Base-by-base conservation (phyloP, 768 basidiomycete species). In the Boletus pseudo-olivaceus region DNA sequence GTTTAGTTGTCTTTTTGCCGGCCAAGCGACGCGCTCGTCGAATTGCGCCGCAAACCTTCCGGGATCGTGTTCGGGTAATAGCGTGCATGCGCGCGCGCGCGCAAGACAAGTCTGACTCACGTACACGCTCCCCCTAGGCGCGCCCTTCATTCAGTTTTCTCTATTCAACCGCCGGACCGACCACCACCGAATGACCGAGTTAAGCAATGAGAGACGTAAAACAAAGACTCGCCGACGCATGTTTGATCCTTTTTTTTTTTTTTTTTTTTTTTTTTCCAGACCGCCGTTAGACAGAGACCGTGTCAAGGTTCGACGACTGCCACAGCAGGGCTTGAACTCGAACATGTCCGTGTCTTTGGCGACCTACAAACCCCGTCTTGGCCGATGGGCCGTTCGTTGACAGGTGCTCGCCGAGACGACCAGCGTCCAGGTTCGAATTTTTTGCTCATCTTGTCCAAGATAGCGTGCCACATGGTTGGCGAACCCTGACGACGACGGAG, bases 221-320 rank as follows among this genome's bases (percentile, higher is more conserved):
- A 51, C 50, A 49, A 54, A 50, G 58, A 48, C 62, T 34, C 62
- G 33, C 65, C 62, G 61, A 61, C 58, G 52, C 64, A 53, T 66
- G 63, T 54, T 20, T 30, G 35, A 41, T 40, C 38, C 11, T 17
- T 32, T 32, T 41, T 17, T 11, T 15, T 26, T 17, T 19, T 11
- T 15, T 26, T 17, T 19, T n/a, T 17, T 32, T 32, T 41, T 17
- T 11, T 15, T 26, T 17, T 19, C 23, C 32, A 19, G 47, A 51
- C 47, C 47, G 33, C 27, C 23, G 23, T 23, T n/a, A n/a, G n/a
- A n/a, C n/a, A n/a, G n/a, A n/a, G n/a, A n/a, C n/a, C n/a, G n/a
- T n/a, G n/a, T n/a, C n/a, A n/a, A n/a, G n/a, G n/a, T n/a, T n/a
- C n/a, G n/a, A n/a, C n/a, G n/a, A n/a, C n/a, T n/a, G n/a, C n/a